Conservation (phyloP, 129 eudicot genomes). For the Saussurea involucrata region DNA sequence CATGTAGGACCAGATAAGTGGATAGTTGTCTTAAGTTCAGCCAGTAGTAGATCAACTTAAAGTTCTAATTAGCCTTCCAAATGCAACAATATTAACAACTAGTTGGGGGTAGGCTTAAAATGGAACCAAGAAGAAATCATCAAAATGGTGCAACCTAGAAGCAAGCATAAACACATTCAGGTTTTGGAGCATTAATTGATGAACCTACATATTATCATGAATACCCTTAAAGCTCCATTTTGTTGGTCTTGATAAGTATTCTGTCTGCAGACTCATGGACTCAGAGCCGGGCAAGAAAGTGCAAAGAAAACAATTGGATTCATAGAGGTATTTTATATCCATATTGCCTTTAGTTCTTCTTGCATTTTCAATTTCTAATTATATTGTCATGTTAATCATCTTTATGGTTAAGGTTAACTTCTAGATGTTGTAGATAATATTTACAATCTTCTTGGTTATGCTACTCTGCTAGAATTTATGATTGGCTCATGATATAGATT, state of each 20-base stretch:
- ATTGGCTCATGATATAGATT: not conserved
- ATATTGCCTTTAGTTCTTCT: not conserved
- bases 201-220: not conserved
- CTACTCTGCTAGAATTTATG: not conserved
- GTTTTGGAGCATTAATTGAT: too few species aligned
- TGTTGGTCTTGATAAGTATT: not conserved
- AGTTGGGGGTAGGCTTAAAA: not conserved
- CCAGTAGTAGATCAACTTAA: too few species aligned
- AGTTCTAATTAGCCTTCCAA: not conserved
- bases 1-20: too few species aligned
- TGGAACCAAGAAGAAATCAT: not conserved
- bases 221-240: not conserved
- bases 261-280: conserved; percentile 81
- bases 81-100: not conserved
- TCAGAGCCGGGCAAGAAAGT: conserved; percentile 76
- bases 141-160: too few species aligned
- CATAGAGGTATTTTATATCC: conserved; percentile 55
- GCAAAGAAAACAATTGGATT: conserved; percentile 86
- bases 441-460: too few species aligned
- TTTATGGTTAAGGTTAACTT: conserved; percentile 11
- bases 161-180: too few species aligned
- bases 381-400: not conserved
- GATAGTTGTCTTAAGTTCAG: too few species aligned
- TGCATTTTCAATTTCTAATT: not conserved
- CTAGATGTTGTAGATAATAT: not conserved